phyloP scores from a whole-genome alignment of 176 grass and related monocot species.

The Phragmites australis region DNA sequence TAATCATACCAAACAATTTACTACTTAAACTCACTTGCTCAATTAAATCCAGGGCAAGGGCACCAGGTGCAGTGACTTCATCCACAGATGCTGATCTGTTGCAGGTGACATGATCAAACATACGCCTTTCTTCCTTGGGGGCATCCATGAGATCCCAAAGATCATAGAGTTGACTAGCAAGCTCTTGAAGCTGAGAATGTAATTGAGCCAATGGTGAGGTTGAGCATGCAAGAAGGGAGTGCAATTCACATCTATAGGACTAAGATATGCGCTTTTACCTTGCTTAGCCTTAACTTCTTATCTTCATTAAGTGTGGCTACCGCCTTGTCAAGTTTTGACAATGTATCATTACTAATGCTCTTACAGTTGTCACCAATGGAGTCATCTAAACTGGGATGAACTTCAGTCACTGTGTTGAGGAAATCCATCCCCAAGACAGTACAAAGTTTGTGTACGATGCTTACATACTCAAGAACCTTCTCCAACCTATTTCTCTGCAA shows the following conservation, averaged over 20 bases:
- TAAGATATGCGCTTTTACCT: slow-evolving; percentile 49
- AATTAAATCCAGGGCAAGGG: slow-evolving; percentile 92
- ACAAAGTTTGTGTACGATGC: slow-evolving; percentile 90
- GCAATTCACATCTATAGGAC: background rate
- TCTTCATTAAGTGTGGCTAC: slow-evolving; percentile 87
- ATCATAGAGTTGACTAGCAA: slow-evolving; percentile 87
- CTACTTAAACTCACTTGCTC: slow-evolving; percentile 67
- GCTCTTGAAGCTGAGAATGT: slow-evolving; percentile 86
- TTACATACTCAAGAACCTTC: slow-evolving; percentile 91
- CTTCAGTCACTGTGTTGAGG: slow-evolving; percentile 82
- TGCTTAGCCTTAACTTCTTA: slow-evolving; percentile 82
- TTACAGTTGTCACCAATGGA: slow-evolving; percentile 71
- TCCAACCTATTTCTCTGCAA: slow-evolving; percentile 87
- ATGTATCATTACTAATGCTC: slow-evolving; percentile 87
- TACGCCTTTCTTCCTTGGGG: slow-evolving; percentile 68
- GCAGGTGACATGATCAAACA: slow-evolving; percentile 94
- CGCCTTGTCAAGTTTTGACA: slow-evolving; percentile 82
- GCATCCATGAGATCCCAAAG: slow-evolving; percentile 99
- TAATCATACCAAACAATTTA: slow-evolving; percentile 19
- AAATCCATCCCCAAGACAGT: slow-evolving; percentile 95
- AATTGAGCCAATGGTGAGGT: slow-evolving; percentile 20
- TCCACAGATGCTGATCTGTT: slow-evolving; percentile 77
- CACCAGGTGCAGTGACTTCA: slow-evolving; percentile 80
- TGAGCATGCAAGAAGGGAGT: background rate
- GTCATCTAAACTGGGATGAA: slow-evolving; percentile 85